A percentile compares a stretch with the other conserved stretches of the same genome.
Conservation (phyloP, 2,329 filamentous ascomycete species). For the Coniochaeta sp. region DNA sequence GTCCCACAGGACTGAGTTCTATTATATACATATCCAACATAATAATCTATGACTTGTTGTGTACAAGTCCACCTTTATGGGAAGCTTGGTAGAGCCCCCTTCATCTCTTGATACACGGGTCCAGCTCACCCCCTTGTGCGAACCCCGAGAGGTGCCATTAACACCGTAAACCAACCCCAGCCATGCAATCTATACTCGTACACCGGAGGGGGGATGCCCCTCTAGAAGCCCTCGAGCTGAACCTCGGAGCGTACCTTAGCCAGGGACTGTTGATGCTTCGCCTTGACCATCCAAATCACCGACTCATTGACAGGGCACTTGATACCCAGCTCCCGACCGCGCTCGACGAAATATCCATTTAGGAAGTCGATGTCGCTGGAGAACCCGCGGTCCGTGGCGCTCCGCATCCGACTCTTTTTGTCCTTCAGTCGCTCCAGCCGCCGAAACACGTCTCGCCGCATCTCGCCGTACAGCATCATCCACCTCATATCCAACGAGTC, state of each 20-base stretch:
- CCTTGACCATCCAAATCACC: conserved; percentile 66
- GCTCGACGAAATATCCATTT: conserved; percentile 78
- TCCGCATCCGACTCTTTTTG: conserved; percentile 56
- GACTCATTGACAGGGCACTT: conserved; percentile 65
- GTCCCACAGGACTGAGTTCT: not conserved
- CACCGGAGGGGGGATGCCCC: not conserved
- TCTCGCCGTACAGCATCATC: conserved; percentile 50
- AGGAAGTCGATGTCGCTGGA: conserved; percentile 75
- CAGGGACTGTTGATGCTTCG: conserved; percentile 42
- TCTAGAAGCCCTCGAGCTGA: conserved; percentile 4
- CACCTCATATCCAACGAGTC: conserved; percentile 49
- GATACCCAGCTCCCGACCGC: conserved; percentile 68
- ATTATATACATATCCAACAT: not conserved
- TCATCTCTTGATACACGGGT: not conserved
- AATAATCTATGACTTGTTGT: not conserved
- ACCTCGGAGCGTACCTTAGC: not conserved
- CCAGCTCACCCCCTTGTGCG: not conserved
- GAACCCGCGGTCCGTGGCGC: conserved; percentile 53
- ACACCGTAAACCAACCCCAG: not conserved
- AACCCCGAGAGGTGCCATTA: not conserved
- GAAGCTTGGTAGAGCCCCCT: not conserved
- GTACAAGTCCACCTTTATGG: not conserved
- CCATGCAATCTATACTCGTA: not conserved
- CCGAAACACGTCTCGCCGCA: conserved; percentile 54
- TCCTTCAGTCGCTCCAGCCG: conserved; percentile 50